Base-by-base conservation (phyloP, 1,139 yeast genomes). In the Ogataea hybrid region DNA sequence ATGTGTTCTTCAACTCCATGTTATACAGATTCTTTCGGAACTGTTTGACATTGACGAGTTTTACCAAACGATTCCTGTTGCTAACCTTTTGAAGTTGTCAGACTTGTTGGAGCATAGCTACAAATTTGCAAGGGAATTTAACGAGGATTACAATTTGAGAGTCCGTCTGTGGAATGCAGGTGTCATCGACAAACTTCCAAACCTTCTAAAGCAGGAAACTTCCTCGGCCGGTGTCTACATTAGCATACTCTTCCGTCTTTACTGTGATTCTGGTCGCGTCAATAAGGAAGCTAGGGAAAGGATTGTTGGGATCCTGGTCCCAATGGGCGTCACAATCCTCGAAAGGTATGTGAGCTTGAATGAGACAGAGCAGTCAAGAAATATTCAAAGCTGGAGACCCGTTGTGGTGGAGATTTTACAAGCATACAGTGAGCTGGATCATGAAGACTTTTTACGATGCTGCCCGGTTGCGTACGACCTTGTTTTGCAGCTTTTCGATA, bases 111-210 rank as follows among this genome's bases (percentile, higher is more conserved):
- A 78, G 49, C 69, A 69, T 37, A 85, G 96, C 47, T 90, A 87
- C 66, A 70, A 74, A 44, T 92, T 94, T 67, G 87, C 98, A 5
- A 79, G 84, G 53, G 78, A 74, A 46, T 94, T 94, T 70, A 94
- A 94, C 62, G 92, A 83, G 49, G 89, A 94, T 63, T 84, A 85
- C 60, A 92, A 88, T 44, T 70, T 92, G 51, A 72, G 99, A 51
- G 84, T 86, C 16, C 71, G 95, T 50, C 70, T 94, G 37, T 90
- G 95, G 83, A 86, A 88, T 58, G 88, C 94, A 7, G 96, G 97
- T 2, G 82, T 89, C 28, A 92, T 90, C 67, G 95, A 88, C 57
- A 84, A 92, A 59, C 73, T 90, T 48, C 98, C 99, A 18, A 94
- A 92, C 58, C 69, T 94, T 53, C 69, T 90, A 53, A 86, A 87